Conservation (phyloP, 164 flowering plant genomes). For the Litsea cubeba region DNA sequence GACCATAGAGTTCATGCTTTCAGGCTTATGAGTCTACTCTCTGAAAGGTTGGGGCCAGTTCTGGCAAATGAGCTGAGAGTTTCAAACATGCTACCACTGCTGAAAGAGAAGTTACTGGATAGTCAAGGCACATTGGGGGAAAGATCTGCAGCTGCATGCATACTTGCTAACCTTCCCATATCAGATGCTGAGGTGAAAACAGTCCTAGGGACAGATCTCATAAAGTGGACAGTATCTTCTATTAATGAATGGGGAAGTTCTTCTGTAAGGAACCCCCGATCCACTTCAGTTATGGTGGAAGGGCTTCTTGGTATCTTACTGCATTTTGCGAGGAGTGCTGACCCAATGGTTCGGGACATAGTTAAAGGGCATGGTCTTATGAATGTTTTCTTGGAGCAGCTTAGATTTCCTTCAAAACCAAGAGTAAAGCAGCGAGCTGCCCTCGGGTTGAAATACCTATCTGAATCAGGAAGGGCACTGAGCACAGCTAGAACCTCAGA, state of each 20-base stretch:
- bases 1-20: conserved; percentile 38
- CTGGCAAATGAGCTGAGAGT: conserved; percentile 31
- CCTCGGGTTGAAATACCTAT: conserved; percentile 48
- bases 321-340: conserved; percentile 35
- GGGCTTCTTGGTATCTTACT: conserved; percentile 56
- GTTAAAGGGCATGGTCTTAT: conserved; percentile 35
- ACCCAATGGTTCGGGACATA: conserved; percentile 24
- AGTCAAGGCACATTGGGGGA: conserved; percentile 26
- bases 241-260: conserved; percentile 26
- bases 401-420: conserved; percentile 27
- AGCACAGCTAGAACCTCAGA: conserved; percentile 20
- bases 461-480: conserved; percentile 30
- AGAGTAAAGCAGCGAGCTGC: conserved; percentile 44
- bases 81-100: conserved; percentile 26
- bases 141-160: conserved; percentile 47
- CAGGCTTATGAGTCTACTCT: conserved; percentile 39
- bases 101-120: conserved; percentile 38
- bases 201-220: conserved; percentile 31
- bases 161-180: conserved; percentile 50
- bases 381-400: conserved; percentile 34
- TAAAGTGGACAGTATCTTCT: conserved; percentile 33
- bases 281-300: conserved; percentile 35
- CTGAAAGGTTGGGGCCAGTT: conserved; percentile 37
- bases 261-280: conserved; percentile 19
- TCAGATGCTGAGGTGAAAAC: conserved; percentile 42